Conservation (phyloP, 179 eudicot genomes). For the Pouteria campechiana region DNA sequence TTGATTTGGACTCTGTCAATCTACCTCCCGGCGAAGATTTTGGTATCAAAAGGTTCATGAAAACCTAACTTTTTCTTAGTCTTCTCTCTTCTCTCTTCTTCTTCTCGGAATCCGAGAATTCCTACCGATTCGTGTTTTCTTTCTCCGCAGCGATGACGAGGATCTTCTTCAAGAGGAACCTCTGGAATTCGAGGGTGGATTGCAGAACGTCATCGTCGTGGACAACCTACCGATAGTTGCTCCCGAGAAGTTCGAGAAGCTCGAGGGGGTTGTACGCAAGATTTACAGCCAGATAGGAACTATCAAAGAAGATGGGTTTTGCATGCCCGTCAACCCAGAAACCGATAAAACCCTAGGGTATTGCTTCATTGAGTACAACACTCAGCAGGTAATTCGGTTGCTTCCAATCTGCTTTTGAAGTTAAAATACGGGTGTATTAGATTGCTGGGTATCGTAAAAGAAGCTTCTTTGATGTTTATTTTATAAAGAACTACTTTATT, state of each 20-base stretch:
- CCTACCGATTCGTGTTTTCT: not conserved
- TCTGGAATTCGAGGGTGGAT: constrained; percentile 53
- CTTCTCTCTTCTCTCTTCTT: not conserved
- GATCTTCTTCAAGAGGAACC: constrained; percentile 43
- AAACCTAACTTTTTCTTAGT: too few species aligned
- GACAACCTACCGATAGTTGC: constrained; percentile 78
- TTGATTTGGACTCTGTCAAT: constrained; percentile 44
- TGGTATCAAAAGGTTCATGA: constrained; percentile 50
- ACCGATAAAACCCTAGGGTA: constrained; percentile 56
- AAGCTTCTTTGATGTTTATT: too few species aligned
- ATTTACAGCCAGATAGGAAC: constrained; percentile 71
- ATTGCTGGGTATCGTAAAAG: too few species aligned
- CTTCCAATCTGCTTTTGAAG: not conserved
- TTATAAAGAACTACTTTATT: too few species aligned
- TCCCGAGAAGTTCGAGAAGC: constrained; percentile 58
- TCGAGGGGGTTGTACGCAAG: constrained; percentile 66
- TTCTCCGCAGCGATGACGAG: constrained; percentile 54
- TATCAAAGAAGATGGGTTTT: constrained; percentile 64
- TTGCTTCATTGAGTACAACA: constrained; percentile 60
- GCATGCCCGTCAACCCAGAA: constrained; percentile 64
- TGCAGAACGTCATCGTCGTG: constrained; percentile 54
- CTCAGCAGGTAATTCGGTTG: constrained; percentile 51
- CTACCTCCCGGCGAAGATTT: constrained; percentile 61
- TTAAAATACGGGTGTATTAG: too few species aligned
- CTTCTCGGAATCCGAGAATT: not conserved